Evolutionary conservation across 164 flowering plant species (phyloP).

Genomic region (Aristolochia contorta): DNA sequence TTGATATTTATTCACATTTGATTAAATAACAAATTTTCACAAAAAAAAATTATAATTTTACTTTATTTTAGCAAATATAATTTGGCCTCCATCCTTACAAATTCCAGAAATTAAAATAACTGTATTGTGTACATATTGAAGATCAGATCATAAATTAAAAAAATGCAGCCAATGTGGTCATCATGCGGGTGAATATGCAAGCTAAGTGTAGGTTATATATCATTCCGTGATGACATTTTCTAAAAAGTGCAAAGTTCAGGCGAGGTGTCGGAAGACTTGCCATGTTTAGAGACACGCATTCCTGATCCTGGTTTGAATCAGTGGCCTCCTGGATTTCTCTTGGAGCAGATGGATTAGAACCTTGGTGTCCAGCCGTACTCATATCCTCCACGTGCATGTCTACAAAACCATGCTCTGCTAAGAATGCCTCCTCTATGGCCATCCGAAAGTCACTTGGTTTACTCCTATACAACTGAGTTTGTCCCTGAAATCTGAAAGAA

Average conservation of each 20-base stretch:
- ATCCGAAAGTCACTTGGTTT: conserved; percentile 51
- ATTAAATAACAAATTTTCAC: neutral
- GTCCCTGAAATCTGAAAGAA: conserved; percentile 67
- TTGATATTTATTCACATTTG: neutral
- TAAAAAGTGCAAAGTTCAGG: neutral
- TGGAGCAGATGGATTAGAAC: conserved; percentile 20
- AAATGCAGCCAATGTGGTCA: neutral
- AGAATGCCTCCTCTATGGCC: conserved; percentile 88
- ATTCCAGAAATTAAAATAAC: too few relatives aligned
- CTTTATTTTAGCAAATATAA: neutral
- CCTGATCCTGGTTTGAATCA: conserved; percentile 57
- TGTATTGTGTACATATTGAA: neutral
- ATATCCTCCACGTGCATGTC: conserved; percentile 32
- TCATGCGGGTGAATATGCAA: neutral
- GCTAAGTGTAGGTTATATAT: neutral
- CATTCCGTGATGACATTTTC: neutral
- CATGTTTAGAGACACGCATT: conserved; percentile 32
- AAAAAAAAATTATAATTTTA: neutral
- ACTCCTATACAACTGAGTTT: conserved; percentile 44
- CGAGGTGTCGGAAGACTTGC: conserved; percentile 25
- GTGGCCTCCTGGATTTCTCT: conserved; percentile 46
- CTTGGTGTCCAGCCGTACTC: conserved; percentile 28
- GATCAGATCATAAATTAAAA: neutral
- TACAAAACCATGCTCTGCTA: conserved; percentile 51
- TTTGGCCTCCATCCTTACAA: neutral